Evolutionary conservation across 2,329 filamentous ascomycete species (phyloP).

Genomic region (Aureobasidium sp.): DNA sequence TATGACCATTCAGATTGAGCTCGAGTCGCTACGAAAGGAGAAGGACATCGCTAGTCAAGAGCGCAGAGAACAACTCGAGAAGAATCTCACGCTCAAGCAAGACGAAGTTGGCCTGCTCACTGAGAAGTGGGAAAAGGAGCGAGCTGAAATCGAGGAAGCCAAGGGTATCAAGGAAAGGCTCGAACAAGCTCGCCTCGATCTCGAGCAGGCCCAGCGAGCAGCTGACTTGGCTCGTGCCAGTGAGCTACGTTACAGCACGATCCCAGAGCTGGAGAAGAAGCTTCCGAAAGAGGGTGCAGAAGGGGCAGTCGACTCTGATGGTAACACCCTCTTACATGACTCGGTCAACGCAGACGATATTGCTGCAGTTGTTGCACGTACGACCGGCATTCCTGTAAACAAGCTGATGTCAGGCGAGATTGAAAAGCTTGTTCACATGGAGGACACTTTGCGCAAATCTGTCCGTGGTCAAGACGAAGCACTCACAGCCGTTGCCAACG

Average conservation of each 20-base stretch:
- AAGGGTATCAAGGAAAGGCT: conserved; percentile 85
- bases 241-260: conserved; percentile 79
- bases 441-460: conserved; percentile 73
- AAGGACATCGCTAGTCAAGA: conserved; percentile 84
- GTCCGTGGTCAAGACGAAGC: conserved; percentile 94
- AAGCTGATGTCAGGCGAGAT: conserved; percentile 91
- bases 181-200: conserved; percentile 73
- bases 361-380: conserved; percentile 78
- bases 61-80: conserved; percentile 75
- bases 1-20: conserved; percentile 94
- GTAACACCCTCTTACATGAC: conserved; percentile 67
- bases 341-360: conserved; percentile 95
- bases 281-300: conserved; percentile 64
- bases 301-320: conserved; percentile 33
- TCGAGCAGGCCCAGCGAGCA: conserved; percentile 78
- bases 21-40: conserved; percentile 90
- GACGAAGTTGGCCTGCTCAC: conserved; percentile 67
- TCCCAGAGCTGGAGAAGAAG: conserved; percentile 70
- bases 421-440: conserved; percentile 93
- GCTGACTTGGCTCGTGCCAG: conserved; percentile 88
- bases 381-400: conserved; percentile 85
- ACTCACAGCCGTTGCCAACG: conserved; percentile 80
- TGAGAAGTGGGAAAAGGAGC: conserved; percentile 83
- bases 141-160: conserved; percentile 73
- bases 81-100: conserved; percentile 65